These are phyloP conservation scores for Pistacia vera DNA, from an alignment of 345 rosid species.

Conservation along the genomic window DNA sequence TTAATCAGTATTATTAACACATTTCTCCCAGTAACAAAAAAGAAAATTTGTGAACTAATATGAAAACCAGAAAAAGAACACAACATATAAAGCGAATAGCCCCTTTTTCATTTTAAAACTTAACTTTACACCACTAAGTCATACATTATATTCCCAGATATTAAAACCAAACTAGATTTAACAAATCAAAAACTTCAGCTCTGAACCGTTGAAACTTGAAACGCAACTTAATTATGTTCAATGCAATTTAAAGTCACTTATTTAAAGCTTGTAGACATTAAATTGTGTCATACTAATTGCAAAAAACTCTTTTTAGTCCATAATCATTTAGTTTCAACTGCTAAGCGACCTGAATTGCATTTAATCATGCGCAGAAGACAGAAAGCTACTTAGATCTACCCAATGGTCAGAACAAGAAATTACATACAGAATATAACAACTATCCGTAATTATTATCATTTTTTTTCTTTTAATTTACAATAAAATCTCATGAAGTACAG, in stretches of 20 bases:
- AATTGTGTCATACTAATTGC: neutral
- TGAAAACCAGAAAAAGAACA: neutral
- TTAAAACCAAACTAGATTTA: neutral
- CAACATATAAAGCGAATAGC: neutral
- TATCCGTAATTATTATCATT: neutral
- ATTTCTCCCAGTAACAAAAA: neutral
- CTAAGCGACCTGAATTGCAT: neutral
- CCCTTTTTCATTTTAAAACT: neutral
- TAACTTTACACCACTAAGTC: neutral
- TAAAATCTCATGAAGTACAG: neutral
- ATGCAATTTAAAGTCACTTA: neutral
- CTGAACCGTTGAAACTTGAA: neutral
- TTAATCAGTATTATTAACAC: constrained; percentile 4
- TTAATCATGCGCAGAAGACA: neutral
- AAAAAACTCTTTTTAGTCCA: neutral
- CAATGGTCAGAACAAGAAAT: neutral
- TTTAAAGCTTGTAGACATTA: neutral
- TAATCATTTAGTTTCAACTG: neutral
- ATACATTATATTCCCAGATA: neutral
- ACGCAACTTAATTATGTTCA: neutral
- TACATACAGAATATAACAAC: too few relatives aligned
- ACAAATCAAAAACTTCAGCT: neutral
- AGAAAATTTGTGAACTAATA: neutral
- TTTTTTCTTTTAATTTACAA: neutral
- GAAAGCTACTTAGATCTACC: neutral